These are phyloP conservation scores for Cytospora schulzeri DNA, from an alignment of 2,329 filamentous ascomycete species.

Conservation along the genomic window DNA sequence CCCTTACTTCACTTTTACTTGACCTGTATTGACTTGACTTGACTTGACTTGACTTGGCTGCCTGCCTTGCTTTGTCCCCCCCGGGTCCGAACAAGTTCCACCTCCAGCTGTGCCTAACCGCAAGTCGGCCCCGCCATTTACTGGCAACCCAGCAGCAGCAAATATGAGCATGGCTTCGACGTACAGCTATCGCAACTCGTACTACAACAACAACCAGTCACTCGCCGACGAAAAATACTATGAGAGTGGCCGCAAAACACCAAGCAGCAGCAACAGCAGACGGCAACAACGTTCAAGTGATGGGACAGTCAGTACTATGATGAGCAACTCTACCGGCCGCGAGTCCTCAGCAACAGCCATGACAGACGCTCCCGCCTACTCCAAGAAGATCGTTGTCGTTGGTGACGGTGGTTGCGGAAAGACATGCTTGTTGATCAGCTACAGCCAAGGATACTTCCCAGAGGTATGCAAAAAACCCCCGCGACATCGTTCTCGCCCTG, in stretches of 20 bases:
- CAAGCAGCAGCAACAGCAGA: constrained; percentile 38
- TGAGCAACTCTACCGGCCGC: constrained; percentile 72
- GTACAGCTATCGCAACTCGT: constrained; percentile 56
- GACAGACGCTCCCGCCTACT: constrained; percentile 89
- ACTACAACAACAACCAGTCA: constrained; percentile 46
- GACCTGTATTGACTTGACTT: no score
- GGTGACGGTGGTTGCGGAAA: constrained; percentile 98
- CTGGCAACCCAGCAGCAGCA: constrained; percentile 25
- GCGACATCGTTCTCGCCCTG: background rate
- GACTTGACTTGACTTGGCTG: background rate
- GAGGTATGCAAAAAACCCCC: constrained; percentile 82
- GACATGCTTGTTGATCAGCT: constrained; percentile 97
- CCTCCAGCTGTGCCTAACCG: constrained; percentile 20
- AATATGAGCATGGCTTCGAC: constrained; percentile 50
- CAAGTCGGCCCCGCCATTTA: constrained; percentile 26
- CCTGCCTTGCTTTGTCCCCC: background rate
- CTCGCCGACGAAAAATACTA: constrained; percentile 46
- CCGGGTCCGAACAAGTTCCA: constrained; percentile 10
- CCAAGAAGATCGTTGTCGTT: constrained; percentile 99
- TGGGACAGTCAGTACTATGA: constrained; percentile 84
- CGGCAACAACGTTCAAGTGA: constrained; percentile 73
- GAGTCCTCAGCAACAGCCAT: constrained; percentile 81
- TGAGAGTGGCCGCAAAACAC: constrained; percentile 29
- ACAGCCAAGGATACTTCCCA: constrained; percentile 97
- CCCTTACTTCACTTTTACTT: no score